Percentiles rank a stretch among this genome's conserved stretches.
These are phyloP conservation scores for Ilyonectria mors-panacis DNA, from an alignment of 2,329 filamentous ascomycete species.

Conservation along the genomic window DNA sequence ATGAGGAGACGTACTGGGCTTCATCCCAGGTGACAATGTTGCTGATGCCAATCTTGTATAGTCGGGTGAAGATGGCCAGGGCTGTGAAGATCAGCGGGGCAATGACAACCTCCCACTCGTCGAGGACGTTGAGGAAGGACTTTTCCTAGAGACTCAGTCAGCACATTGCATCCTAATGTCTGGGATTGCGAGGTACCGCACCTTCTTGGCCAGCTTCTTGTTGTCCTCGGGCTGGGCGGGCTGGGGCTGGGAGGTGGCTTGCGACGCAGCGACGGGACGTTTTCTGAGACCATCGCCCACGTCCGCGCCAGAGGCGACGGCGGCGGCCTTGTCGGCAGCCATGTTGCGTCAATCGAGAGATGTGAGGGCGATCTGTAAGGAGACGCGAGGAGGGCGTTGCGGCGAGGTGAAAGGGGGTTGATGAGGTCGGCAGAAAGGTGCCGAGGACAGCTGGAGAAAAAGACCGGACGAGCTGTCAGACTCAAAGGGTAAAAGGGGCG, in stretches of 20 bases:
- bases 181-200: slow-evolving; percentile 44
- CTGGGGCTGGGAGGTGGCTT: slow-evolving; percentile 54
- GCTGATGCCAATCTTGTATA: slow-evolving; percentile 79
- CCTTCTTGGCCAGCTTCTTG: slow-evolving; percentile 73
- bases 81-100: slow-evolving; percentile 73
- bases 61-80: slow-evolving; percentile 75
- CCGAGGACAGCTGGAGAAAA: slow-evolving; percentile 43
- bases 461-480: slow-evolving; percentile 56
- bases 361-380: slow-evolving; percentile 22
- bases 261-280: slow-evolving; percentile 61
- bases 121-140: slow-evolving; percentile 73
- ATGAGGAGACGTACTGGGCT: slow-evolving; percentile 68
- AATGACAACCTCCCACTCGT: slow-evolving; percentile 75
- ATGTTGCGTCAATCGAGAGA: slow-evolving; percentile 55
- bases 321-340: slow-evolving; percentile 69
- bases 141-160: slow-evolving; percentile 59
- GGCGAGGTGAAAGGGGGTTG: slow-evolving; percentile 37
- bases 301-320: slow-evolving; percentile 73
- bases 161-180: slow-evolving; percentile 21
- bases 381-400: slow-evolving; percentile 27
- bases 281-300: slow-evolving; percentile 69
- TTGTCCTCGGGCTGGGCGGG: slow-evolving; percentile 68
- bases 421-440: slow-evolving; percentile 33
- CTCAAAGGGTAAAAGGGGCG: slow-evolving; percentile 50
- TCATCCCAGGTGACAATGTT: slow-evolving; percentile 79